phyloP scores from a whole-genome alignment of 345 rosid species.

The Draba incana region DNA sequence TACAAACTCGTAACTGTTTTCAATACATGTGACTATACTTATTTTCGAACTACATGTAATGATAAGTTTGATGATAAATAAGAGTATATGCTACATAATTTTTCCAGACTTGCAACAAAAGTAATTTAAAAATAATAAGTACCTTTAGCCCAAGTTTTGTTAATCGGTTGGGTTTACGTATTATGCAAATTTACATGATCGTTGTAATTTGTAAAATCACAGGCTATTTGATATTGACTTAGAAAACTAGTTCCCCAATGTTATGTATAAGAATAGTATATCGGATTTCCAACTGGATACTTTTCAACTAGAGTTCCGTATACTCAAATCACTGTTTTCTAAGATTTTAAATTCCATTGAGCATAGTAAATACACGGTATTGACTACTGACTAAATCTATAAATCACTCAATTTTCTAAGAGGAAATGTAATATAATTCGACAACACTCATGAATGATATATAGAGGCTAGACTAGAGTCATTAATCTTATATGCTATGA shows the following conservation, averaged over 20 bases:
- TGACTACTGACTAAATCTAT: too few relatives aligned
- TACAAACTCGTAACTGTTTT: not conserved
- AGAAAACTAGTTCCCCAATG: not conserved
- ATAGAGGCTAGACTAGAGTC: not conserved
- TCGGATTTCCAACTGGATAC: not conserved
- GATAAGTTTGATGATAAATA: not conserved
- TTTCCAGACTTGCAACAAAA: not conserved
- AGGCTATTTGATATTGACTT: not conserved
- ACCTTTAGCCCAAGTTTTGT: not conserved
- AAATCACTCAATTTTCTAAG: not conserved
- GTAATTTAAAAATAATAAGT: not conserved
- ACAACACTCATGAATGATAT: not conserved
- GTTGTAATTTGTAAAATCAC: not conserved
- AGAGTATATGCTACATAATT: not conserved
- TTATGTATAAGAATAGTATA: too few relatives aligned
- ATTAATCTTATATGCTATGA: conserved; percentile 8
- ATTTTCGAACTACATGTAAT: too few relatives aligned
- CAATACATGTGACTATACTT: not conserved
- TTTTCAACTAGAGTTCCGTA: not conserved
- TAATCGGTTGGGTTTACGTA: not conserved
- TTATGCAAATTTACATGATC: not conserved
- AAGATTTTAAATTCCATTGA: not conserved
- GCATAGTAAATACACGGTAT: too few relatives aligned
- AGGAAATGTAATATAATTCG: not conserved
- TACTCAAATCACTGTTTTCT: not conserved